Percentiles rank a stretch among this genome's conserved stretches.
These are phyloP conservation scores for Aegle marmelos DNA, from an alignment of 345 rosid genomes.

Conservation along the genomic window DNA sequence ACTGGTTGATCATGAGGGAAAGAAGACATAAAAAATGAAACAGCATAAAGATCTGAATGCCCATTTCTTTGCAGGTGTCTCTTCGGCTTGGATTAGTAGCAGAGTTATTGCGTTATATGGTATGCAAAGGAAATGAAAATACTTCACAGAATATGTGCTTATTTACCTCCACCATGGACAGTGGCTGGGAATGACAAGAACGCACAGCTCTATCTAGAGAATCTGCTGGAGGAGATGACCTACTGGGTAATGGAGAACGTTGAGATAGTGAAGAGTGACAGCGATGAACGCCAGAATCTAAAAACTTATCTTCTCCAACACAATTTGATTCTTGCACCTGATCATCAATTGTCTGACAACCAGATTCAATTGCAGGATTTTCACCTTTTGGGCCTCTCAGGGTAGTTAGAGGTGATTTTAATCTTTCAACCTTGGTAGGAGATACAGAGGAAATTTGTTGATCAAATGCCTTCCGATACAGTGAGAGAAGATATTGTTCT, in stretches of 20 bases:
- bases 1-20: not conserved
- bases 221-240: slow-evolving; percentile 51
- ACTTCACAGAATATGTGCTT: not conserved
- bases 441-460: slow-evolving; percentile 52
- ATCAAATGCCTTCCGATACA: slow-evolving; percentile 87
- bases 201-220: slow-evolving; percentile 54
- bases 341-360: slow-evolving; percentile 33
- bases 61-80: not conserved
- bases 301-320: slow-evolving; percentile 37
- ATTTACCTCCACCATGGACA: slow-evolving; percentile 74
- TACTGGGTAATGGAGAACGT: slow-evolving; percentile 46
- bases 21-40: not conserved
- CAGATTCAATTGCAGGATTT: slow-evolving; percentile 37
- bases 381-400: slow-evolving; percentile 41
- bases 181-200: slow-evolving; percentile 81
- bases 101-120: not conserved
- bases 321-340: slow-evolving; percentile 31
- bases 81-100: not conserved
- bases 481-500: slow-evolving; percentile 87
- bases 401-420: slow-evolving; percentile 44
- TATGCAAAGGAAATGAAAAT: not conserved
- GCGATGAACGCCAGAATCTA: slow-evolving; percentile 62
- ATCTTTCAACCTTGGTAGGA: slow-evolving; percentile 43
- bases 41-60: not conserved
- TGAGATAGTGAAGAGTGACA: slow-evolving; percentile 86